Conservation (phyloP, 805 yeast species). For the Candida loeiensis region DNA sequence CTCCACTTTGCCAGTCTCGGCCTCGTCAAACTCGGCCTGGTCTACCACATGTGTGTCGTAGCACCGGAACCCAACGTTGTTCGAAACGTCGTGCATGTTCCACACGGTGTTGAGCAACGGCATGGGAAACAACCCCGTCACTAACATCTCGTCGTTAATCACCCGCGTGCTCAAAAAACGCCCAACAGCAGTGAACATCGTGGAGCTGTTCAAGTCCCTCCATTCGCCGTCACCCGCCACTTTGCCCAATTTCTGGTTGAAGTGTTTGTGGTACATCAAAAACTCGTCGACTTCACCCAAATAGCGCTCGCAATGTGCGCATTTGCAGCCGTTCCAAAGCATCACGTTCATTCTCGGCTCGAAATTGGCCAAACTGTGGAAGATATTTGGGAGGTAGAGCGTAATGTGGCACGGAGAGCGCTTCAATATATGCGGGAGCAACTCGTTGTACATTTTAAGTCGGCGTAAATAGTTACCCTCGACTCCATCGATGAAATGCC, state of each 20-base stretch:
- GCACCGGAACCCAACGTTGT: slow-evolving; percentile 32
- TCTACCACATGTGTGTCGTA: slow-evolving; percentile 30
- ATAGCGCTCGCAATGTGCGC: slow-evolving; percentile 50
- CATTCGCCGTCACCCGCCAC: slow-evolving; percentile 28
- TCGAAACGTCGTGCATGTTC: slow-evolving; percentile 30
- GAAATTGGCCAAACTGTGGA: slow-evolving; percentile 61
- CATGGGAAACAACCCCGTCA: slow-evolving; percentile 8
- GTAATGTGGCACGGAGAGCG: slow-evolving; percentile 31
- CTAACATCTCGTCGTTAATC: slow-evolving; percentile 4
- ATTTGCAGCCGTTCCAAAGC: slow-evolving; percentile 76
- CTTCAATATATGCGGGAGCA: slow-evolving; percentile 41
- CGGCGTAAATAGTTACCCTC: slow-evolving; percentile 72
- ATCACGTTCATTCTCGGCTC: slow-evolving; percentile 68
- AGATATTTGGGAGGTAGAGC: slow-evolving; percentile 55
- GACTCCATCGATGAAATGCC: slow-evolving; percentile 57
- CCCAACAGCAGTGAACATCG: slow-evolving; percentile 11
- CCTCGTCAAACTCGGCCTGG: slow-evolving; percentile 36
- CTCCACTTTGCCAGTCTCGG: slow-evolving; percentile 11
- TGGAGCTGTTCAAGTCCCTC: slow-evolving; percentile 48
- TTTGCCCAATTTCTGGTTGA: slow-evolving; percentile 32
- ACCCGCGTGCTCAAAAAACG: slow-evolving; percentile 8
- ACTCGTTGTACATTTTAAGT: slow-evolving; percentile 45
- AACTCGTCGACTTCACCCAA: slow-evolving; percentile 56
- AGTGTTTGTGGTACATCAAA: slow-evolving; percentile 62
- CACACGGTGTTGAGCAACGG: slow-evolving; percentile 25